A percentile compares a stretch with the other conserved stretches of the same genome.
phyloP scores from a whole-genome alignment of 768 basidiomycete species.

The Boletus rufocinnamomeus region DNA sequence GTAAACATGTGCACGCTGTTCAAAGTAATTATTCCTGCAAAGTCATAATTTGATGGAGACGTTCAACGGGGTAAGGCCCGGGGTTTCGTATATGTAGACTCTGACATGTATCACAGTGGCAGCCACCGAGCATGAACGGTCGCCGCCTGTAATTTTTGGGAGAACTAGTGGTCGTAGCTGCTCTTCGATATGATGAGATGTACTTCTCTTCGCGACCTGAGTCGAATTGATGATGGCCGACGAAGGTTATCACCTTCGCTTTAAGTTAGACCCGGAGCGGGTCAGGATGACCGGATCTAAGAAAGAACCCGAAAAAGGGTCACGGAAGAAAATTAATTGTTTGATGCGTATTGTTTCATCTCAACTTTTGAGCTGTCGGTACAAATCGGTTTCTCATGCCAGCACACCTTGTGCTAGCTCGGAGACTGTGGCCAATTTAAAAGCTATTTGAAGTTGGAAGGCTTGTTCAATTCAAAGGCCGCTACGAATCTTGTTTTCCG shows the following conservation, averaged over 20 bases:
- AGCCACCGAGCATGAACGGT: background rate
- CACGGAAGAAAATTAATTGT: conserved; percentile 6
- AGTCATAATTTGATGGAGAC: background rate
- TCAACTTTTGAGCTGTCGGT: conserved; percentile 19
- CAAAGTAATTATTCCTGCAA: background rate
- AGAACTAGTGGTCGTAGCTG: background rate
- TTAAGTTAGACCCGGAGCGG: conserved; percentile 12
- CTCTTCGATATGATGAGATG: background rate
- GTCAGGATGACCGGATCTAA: conserved; percentile 11
- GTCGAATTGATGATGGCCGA: conserved; percentile 21
- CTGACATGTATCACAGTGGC: background rate
- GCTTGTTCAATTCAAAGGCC: conserved; percentile 13
- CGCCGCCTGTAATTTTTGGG: too few relatives aligned
- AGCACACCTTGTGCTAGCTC: conserved; percentile 8
- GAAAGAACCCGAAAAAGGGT: conserved; percentile 18
- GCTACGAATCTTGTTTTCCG: conserved; percentile 20
- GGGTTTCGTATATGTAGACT: background rate
- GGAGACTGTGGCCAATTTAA: background rate
- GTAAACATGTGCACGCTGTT: background rate
- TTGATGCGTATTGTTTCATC: conserved; percentile 20
- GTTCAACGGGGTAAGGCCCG: background rate
- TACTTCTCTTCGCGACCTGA: conserved; percentile 20
- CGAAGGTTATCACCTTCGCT: conserved; percentile 31
- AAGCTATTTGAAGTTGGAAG: conserved; percentile 3
- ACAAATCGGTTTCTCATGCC: conserved; percentile 21